Conservation (phyloP, 192 early-diverging fungal genomes). For the Blastocladiella britannica region DNA sequence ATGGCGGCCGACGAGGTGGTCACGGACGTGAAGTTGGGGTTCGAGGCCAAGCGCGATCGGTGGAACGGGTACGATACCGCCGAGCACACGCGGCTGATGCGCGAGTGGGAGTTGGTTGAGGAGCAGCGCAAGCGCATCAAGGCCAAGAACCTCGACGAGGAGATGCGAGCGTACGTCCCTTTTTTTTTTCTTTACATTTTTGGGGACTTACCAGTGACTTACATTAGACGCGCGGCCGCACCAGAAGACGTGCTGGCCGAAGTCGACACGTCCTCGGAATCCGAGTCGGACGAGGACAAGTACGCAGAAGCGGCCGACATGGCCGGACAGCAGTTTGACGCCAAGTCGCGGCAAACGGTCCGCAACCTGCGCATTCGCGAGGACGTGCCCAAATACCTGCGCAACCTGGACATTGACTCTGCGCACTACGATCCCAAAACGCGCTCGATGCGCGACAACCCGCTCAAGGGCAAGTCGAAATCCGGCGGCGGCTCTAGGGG, state of each 20-base stretch:
- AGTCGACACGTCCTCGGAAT: constrained; percentile 21
- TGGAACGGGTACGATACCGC: constrained; percentile 95
- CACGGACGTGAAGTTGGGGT: constrained; percentile 48
- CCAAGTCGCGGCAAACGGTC: constrained; percentile 79
- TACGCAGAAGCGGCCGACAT: constrained; percentile 71
- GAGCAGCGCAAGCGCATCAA: constrained; percentile 61
- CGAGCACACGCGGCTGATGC: constrained; percentile 45
- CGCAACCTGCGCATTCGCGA: constrained; percentile 96
- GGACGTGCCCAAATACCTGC: constrained; percentile 96
- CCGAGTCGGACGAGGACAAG: constrained; percentile 66
- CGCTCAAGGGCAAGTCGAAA: constrained; percentile 45
- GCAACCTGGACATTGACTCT: constrained; percentile 82
- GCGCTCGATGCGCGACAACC: constrained; percentile 96
- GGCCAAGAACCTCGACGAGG: constrained; percentile 48
- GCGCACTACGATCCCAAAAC: constrained; percentile 99
- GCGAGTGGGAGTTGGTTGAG: constrained; percentile 81
- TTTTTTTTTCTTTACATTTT: no score
- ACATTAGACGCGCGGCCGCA: no score
- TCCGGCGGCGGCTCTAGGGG: constrained; percentile 9
- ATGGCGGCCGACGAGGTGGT: constrained; percentile 65
- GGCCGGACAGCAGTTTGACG: constrained; percentile 64
- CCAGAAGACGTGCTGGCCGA: constrained; percentile 13
- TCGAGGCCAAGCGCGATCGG: constrained; percentile 90
- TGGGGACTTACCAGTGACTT: no score
- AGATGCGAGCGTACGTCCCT: constrained; percentile 2